Conservation (phyloP, 2,329 filamentous ascomycete genomes). For the Colletotrichum spaethianum region DNA sequence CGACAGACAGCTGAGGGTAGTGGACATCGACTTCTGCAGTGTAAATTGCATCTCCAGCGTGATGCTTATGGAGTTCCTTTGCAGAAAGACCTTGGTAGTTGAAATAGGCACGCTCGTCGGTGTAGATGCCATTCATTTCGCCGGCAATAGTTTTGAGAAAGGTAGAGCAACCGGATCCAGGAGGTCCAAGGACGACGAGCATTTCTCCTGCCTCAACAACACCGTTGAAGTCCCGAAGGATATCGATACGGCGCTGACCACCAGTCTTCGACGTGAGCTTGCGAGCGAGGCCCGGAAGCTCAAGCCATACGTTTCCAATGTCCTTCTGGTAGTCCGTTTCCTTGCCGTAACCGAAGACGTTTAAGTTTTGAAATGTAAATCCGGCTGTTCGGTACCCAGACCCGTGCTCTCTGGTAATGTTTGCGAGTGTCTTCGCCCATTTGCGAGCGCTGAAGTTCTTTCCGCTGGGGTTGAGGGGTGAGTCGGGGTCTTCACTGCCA, state of each 20-base stretch:
- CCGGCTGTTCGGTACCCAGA: constrained; percentile 48
- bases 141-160: constrained; percentile 77
- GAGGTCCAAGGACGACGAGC: constrained; percentile 70
- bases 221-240: constrained; percentile 65
- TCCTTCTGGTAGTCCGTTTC: constrained; percentile 60
- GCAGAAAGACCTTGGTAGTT: constrained; percentile 41
- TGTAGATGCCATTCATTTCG: constrained; percentile 73
- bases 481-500: constrained; percentile 53
- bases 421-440: constrained; percentile 50
- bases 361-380: constrained; percentile 58
- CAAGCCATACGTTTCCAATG: constrained; percentile 54
- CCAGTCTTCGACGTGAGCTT: constrained; percentile 49
- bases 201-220: constrained; percentile 69
- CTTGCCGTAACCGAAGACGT: constrained; percentile 58
- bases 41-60: constrained; percentile 75
- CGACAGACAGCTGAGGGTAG: constrained; percentile 71
- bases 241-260: constrained; percentile 57
- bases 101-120: constrained; percentile 36
- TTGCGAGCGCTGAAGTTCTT: constrained; percentile 65
- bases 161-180: constrained; percentile 73
- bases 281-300: constrained; percentile 48
- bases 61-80: constrained; percentile 38
- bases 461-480: constrained; percentile 64
- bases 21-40: constrained; percentile 76
- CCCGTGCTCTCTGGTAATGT: constrained; percentile 46